A percentile compares a stretch with the other conserved stretches of the same genome.
Conservation (phyloP, 441 rosid species). For the Syzygium malaccense region DNA sequence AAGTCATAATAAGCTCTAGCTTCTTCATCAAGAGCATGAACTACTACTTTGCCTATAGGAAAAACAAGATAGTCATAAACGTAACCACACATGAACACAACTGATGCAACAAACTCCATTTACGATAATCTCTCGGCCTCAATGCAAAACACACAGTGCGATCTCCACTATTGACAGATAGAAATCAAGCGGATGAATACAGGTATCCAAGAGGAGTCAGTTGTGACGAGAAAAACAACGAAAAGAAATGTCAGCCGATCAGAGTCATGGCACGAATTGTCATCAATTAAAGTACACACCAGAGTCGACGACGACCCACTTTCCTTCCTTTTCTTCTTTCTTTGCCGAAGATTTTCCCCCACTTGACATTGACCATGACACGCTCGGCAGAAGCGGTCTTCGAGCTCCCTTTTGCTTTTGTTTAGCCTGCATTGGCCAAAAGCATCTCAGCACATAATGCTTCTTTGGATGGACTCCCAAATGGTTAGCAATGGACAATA, state of each 20-base stretch:
- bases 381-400: conserved; percentile 51
- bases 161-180: not conserved
- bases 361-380: conserved; percentile 1
- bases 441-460: not conserved
- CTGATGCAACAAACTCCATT: not conserved
- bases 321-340: conserved; percentile 66
- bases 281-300: conserved; percentile 32
- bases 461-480: not conserved
- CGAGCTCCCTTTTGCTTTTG: conserved; percentile 70
- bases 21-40: conserved; percentile 95
- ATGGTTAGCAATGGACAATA: not conserved
- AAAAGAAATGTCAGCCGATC: not conserved
- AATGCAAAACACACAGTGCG: not conserved
- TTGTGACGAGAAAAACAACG: not conserved
- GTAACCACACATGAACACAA: not conserved
- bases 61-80: not conserved
- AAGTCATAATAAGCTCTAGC: conserved; percentile 81
- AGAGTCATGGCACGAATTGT: not conserved
- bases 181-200: not conserved
- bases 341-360: not conserved
- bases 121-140: not conserved
- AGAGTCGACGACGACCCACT: conserved; percentile 83
- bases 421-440: conserved; percentile 50
- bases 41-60: conserved; percentile 62
- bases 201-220: not conserved